phyloP scores from a whole-genome alignment of 2,329 filamentous ascomycete genomes.

The Pseudogymnoascus sp. region DNA sequence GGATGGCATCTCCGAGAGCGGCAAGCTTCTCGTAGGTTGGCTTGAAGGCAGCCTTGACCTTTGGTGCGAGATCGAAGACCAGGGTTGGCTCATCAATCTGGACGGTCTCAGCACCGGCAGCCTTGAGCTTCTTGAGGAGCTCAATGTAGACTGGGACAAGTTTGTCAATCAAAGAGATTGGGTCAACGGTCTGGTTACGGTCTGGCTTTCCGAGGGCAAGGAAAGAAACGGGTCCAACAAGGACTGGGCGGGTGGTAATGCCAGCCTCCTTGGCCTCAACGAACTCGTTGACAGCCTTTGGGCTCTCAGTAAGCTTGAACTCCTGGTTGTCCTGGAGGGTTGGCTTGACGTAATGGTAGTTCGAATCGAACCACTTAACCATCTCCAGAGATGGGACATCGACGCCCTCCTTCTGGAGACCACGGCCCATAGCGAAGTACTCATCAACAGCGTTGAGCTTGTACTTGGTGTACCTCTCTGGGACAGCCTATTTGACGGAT shows the following conservation, averaged over 20 bases:
- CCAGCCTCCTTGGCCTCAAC: constrained; percentile 96
- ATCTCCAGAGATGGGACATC: constrained; percentile 96
- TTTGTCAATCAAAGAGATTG: constrained; percentile 88
- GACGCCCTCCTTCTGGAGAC: constrained; percentile 88
- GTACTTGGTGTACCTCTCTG: constrained; percentile 88
- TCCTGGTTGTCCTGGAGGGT: constrained; percentile 94
- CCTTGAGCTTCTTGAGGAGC: constrained; percentile 88
- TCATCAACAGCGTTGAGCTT: constrained; percentile 83
- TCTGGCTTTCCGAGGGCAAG: constrained; percentile 96
- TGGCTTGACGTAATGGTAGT: constrained; percentile 99
- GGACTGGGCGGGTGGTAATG: constrained; percentile 84
- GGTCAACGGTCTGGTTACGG: constrained; percentile 85
- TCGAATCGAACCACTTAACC: constrained; percentile 99
- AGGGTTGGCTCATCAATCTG: constrained; percentile 98
- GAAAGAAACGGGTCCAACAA: constrained; percentile 96
- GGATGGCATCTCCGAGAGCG: constrained; percentile 69
- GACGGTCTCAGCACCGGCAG: constrained; percentile 88
- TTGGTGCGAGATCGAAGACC: constrained; percentile 84
- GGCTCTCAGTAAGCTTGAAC: constrained; percentile 80
- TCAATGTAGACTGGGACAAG: constrained; percentile 92
- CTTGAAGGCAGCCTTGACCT: constrained; percentile 97
- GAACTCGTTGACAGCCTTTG: constrained; percentile 94
- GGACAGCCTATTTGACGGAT: constrained; percentile 57
- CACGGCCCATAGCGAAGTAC: constrained; percentile 99
- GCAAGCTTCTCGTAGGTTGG: constrained; percentile 88